Evolutionary conservation across 2,329 filamentous ascomycete genomes (phyloP), one percentile per base, ranked within the genome.

Genomic region (Cadophora sp.): DNA sequence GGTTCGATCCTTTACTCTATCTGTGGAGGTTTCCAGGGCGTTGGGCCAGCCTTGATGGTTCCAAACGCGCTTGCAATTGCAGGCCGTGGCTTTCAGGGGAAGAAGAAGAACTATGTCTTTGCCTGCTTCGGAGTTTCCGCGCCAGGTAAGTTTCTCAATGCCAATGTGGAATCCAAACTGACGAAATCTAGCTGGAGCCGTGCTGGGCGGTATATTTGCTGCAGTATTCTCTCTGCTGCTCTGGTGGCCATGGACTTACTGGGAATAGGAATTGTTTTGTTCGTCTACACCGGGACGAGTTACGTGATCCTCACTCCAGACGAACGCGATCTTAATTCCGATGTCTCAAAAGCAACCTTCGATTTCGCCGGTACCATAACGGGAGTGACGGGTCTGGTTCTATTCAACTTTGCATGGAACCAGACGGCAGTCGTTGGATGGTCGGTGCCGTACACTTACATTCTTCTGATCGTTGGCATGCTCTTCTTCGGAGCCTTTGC

Each of bases 361-460:
- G 79, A 85, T 59, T 67, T 81, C 33, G 72, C 81, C 6, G 84
- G 84, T 14, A 80, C 80, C 4, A 68, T 78, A 8, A 76, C 80
- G 6, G 85, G 84, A 9, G 80, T 86, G 7, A 77, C 79, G 1
- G 82, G 80, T 11, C 80, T 86, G 65, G 79, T 86, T 4, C 79
- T 85, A n/a, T 79, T 87, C 73, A 84, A 86, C 64, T 83, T 87
- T 62, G 83, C 83, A 0, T 83, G 83, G 76, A 87, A 86, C 47
- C 68, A 70, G 45, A 65, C 65, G n/a, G 62, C 59, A 14, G 62
- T 70, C 9, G 66, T 71, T 39, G 65, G 67, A 22, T 73, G 72
- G 70, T 24, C 30, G 4, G 56, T 58, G 7, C 68, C 71, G 18
- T 73, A 72, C 50, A 67, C 62, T 13, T 71, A 69, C 39, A 53